phyloP scores from a whole-genome alignment of 139 green algal species.

The Picochlorum sp. region DNA sequence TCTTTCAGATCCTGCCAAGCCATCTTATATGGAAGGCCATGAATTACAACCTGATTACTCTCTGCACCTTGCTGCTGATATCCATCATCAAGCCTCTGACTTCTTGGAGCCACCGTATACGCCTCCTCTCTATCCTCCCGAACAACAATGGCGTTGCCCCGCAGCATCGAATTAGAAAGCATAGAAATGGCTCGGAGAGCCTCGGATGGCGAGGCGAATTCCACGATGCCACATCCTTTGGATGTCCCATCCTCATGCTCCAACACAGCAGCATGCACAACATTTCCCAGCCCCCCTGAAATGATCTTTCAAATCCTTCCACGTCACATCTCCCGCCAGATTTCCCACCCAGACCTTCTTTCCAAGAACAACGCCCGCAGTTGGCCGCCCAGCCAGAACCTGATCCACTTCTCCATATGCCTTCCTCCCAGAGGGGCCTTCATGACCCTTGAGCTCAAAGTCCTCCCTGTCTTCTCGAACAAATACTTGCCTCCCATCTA shows the following conservation, averaged over 20 bases:
- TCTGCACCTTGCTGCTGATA: neutral
- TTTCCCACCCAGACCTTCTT: constrained; percentile 59
- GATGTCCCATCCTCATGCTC: constrained; percentile 42
- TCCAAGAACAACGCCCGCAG: constrained; percentile 11
- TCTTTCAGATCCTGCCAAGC: constrained; percentile 57
- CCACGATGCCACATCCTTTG: constrained; percentile 74
- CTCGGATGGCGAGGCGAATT: constrained; percentile 50
- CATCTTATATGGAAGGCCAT: constrained; percentile 50
- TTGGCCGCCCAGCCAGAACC: neutral
- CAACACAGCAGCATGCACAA: constrained; percentile 50
- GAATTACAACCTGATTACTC: constrained; percentile 49
- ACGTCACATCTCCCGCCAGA: constrained; percentile 49
- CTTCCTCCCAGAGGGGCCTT: neutral
- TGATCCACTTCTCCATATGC: neutral
- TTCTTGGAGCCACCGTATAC: neutral
- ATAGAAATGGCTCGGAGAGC: constrained; percentile 51
- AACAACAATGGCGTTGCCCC: constrained; percentile 17
- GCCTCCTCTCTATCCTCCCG: constrained; percentile 43
- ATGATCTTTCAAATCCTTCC: constrained; percentile 68
- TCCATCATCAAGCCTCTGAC: neutral
- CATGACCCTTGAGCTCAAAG: constrained; percentile 13
- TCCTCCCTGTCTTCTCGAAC: constrained; percentile 31
- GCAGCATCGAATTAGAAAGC: constrained; percentile 46
- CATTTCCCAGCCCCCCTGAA: constrained; percentile 48
- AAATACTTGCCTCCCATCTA: constrained; percentile 29